These are phyloP conservation scores for Fusarium sp. DNA, from an alignment of 2,329 filamentous ascomycete species.

Conservation along the genomic window DNA sequence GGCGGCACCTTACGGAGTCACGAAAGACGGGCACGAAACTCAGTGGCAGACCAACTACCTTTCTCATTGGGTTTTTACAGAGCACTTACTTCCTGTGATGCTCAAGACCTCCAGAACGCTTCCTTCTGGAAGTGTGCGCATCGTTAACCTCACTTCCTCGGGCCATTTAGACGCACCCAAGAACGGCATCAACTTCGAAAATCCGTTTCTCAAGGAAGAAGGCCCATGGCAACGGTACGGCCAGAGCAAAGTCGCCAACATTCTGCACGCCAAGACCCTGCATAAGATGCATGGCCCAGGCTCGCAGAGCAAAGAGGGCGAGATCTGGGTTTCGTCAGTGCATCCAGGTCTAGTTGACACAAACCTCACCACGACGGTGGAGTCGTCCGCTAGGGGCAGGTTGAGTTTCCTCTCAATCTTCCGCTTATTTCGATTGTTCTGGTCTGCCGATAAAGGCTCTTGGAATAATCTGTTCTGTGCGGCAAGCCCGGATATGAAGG, in stretches of 20 bases:
- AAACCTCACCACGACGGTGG: not conserved
- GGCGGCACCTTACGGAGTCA: slow-evolving; percentile 28
- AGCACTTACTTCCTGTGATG: slow-evolving; percentile 35
- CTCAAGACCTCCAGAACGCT: slow-evolving; percentile 15
- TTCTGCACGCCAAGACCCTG: slow-evolving; percentile 31
- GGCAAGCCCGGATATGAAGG: slow-evolving; percentile 27
- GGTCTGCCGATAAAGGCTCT: slow-evolving; percentile 27
- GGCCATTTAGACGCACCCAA: slow-evolving; percentile 35
- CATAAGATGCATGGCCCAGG: slow-evolving; percentile 34
- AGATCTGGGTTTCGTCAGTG: slow-evolving; percentile 34
- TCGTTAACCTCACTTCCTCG: slow-evolving; percentile 38
- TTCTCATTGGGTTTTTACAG: slow-evolving; percentile 36
- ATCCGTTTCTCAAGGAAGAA: slow-evolving; percentile 2
- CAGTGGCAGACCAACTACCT: slow-evolving; percentile 44
- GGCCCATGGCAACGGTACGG: slow-evolving; percentile 26
- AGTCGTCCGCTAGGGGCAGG: not conserved
- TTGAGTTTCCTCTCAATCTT: not conserved
- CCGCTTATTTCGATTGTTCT: slow-evolving; percentile 1
- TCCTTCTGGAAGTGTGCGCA: slow-evolving; percentile 22
- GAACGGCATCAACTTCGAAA: slow-evolving; percentile 24
- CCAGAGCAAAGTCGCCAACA: slow-evolving; percentile 39
- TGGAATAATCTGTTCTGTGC: slow-evolving; percentile 43
- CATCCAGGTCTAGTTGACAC: slow-evolving; percentile 39
- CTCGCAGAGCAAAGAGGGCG: slow-evolving; percentile 14
- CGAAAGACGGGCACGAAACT: slow-evolving; percentile 26